These are phyloP conservation scores for Cutaneotrichosporon spelunceum DNA, from an alignment of 1,284 basidiomycete genomes.

Conservation along the genomic window DNA sequence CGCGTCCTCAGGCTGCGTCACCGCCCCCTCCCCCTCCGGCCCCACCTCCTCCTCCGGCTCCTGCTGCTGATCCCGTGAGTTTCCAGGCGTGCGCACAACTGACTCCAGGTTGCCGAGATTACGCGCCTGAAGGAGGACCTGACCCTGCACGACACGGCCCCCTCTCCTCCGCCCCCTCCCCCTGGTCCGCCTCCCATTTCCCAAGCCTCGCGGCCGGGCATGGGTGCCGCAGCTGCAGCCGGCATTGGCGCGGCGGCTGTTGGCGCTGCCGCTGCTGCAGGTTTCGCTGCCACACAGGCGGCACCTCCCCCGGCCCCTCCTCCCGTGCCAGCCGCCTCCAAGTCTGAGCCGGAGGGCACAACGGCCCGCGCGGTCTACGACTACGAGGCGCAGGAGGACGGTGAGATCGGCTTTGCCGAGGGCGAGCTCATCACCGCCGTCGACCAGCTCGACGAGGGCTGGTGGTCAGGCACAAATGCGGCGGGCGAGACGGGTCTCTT, in stretches of 20 bases:
- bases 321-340: conserved; percentile 31
- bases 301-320: conserved; percentile 37
- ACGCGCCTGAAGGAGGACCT: conserved; percentile 45
- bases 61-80: conserved; percentile 51
- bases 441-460: conserved; percentile 75
- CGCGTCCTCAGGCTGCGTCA: neutral
- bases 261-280: conserved; percentile 12
- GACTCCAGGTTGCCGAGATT: conserved; percentile 43
- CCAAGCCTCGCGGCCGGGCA: conserved; percentile 27
- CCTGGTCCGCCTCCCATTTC: conserved; percentile 39
- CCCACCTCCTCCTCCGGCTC: conserved; percentile 40
- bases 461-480: conserved; percentile 72
- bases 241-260: conserved; percentile 2
- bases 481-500: conserved; percentile 66
- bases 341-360: conserved; percentile 26
- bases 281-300: conserved; percentile 10
- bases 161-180: conserved; percentile 32
- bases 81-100: neutral
- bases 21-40: conserved; percentile 23
- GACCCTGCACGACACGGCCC: conserved; percentile 40
- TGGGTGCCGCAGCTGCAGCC: conserved; percentile 9
- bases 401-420: conserved; percentile 74
- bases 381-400: conserved; percentile 64
- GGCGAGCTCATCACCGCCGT: conserved; percentile 78
- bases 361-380: conserved; percentile 64